phyloP scores from a whole-genome alignment of 768 basidiomycete species.

The Agaricus bisporus region DNA sequence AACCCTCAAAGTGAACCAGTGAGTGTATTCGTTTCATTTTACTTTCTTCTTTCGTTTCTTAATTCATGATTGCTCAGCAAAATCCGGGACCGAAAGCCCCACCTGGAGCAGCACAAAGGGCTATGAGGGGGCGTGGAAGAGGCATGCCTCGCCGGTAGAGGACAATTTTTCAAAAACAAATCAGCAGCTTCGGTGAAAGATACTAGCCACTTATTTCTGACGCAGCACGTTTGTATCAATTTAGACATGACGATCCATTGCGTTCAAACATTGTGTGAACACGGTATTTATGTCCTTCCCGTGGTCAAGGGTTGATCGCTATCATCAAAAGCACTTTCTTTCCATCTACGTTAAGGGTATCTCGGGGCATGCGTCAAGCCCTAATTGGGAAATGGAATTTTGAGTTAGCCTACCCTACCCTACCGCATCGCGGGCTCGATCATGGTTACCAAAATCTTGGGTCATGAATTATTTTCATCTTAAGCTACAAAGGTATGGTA shows the following conservation, averaged over 20 bases:
- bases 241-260: slow-evolving; percentile 19
- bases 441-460: slow-evolving; percentile 15
- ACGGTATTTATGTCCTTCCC: slow-evolving; percentile 17
- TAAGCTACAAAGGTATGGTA: not conserved
- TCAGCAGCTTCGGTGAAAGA: not conserved
- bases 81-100: slow-evolving; percentile 85
- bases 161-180: not conserved
- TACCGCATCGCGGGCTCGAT: not conserved
- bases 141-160: slow-evolving; percentile 69
- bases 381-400: too few species aligned
- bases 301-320: slow-evolving; percentile 25
- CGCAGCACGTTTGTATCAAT: slow-evolving; percentile 25
- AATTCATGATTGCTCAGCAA: slow-evolving; percentile 36
- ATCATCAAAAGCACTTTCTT: slow-evolving; percentile 33
- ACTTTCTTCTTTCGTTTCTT: slow-evolving; percentile 15
- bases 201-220: not conserved
- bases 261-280: not conserved
- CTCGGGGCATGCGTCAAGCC: too few species aligned
- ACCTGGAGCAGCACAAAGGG: slow-evolving; percentile 85
- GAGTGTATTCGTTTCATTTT: slow-evolving; percentile 23
- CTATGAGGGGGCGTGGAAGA: slow-evolving; percentile 80
- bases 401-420: too few species aligned
- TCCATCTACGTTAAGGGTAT: slow-evolving; percentile 22
- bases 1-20: slow-evolving; percentile 94
- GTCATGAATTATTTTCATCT: not conserved